A percentile compares a stretch with the other conserved stretches of the same genome.
These are phyloP conservation scores for Aegilops sharonensis DNA, from an alignment of 176 grass and related monocot genomes.

Conservation along the genomic window DNA sequence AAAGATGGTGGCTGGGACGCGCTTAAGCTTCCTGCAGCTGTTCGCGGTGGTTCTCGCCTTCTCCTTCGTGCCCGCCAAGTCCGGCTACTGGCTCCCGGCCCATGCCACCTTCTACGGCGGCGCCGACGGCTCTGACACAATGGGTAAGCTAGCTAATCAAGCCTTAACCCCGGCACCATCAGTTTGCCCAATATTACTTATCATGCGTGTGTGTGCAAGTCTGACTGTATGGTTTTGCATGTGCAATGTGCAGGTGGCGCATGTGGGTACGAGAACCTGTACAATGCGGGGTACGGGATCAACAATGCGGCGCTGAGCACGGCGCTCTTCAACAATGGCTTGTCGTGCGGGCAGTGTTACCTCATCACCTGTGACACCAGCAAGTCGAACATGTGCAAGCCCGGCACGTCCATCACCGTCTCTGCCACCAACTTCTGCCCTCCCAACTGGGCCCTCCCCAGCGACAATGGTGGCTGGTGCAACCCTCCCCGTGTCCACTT, in stretches of 20 bases:
- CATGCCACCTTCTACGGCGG: too few relatives aligned
- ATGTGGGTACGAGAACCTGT: conserved; percentile 57
- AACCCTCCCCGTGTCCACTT: conserved; percentile 48
- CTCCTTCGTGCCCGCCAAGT: too few relatives aligned
- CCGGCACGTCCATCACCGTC: conserved; percentile 24
- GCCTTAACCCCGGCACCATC: too few relatives aligned
- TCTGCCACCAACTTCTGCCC: conserved; percentile 52
- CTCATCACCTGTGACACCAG: conserved; percentile 24
- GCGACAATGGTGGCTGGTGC: conserved; percentile 47
- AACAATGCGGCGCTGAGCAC: conserved; percentile 52
- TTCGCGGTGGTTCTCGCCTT: too few relatives aligned
- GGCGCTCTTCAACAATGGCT: conserved; percentile 39
- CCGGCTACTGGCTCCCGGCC: too few relatives aligned
- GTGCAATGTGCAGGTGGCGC: conserved; percentile 31
- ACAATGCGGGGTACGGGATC: conserved; percentile 41
- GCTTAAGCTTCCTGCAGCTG: too few relatives aligned
- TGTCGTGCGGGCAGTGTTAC: conserved; percentile 61
- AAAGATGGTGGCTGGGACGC: too few relatives aligned
- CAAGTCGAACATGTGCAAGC: conserved; percentile 14
- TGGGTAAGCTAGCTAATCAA: too few relatives aligned
- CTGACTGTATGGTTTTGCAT: not conserved
- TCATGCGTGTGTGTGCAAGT: not conserved
- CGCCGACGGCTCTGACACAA: too few relatives aligned
- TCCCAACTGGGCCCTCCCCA: conserved; percentile 33
- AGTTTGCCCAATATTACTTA: too few relatives aligned